phyloP scores from a whole-genome alignment of 2,329 filamentous ascomycete genomes.

The Thelonectria blattea region DNA sequence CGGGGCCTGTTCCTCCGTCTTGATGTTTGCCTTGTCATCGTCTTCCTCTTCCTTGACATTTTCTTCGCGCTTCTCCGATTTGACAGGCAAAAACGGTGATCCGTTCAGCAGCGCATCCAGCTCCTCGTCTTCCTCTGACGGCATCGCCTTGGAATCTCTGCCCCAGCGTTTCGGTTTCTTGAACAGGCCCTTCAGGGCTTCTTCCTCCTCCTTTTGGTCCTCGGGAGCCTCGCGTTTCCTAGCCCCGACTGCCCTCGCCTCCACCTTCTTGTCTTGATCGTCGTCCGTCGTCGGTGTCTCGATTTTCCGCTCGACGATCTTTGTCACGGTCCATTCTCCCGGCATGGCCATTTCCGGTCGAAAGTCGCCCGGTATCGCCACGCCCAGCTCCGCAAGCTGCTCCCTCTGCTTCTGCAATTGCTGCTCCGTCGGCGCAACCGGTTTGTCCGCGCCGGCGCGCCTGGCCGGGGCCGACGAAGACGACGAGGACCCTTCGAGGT shows the following conservation, averaged over 20 bases:
- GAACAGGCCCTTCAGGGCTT: conserved; percentile 63
- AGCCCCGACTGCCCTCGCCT: conserved; percentile 61
- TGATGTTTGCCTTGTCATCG: conserved; percentile 37
- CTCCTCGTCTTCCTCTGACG: conserved; percentile 57
- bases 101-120: conserved; percentile 66
- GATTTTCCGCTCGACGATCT: conserved; percentile 56
- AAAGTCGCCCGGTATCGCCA: conserved; percentile 81
- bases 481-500: conserved; percentile 22
- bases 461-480: neutral
- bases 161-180: conserved; percentile 65
- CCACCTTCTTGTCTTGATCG: conserved; percentile 48
- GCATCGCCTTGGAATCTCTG: conserved; percentile 57
- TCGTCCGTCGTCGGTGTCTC: conserved; percentile 37
- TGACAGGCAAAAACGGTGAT: conserved; percentile 35
- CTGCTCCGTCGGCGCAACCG: conserved; percentile 50
- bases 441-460: conserved; percentile 9
- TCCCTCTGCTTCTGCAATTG: conserved; percentile 84
- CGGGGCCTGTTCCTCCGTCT: conserved; percentile 33
- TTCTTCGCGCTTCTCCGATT: conserved; percentile 36
- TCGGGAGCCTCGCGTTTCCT: conserved; percentile 68
- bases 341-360: conserved; percentile 83
- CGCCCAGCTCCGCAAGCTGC: conserved; percentile 85
- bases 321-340: conserved; percentile 84
- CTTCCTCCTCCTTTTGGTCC: conserved; percentile 66
- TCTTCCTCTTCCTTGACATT: conserved; percentile 33